Conservation (phyloP, 768 basidiomycete species). For the Pilatotrama ljubarskyi region DNA sequence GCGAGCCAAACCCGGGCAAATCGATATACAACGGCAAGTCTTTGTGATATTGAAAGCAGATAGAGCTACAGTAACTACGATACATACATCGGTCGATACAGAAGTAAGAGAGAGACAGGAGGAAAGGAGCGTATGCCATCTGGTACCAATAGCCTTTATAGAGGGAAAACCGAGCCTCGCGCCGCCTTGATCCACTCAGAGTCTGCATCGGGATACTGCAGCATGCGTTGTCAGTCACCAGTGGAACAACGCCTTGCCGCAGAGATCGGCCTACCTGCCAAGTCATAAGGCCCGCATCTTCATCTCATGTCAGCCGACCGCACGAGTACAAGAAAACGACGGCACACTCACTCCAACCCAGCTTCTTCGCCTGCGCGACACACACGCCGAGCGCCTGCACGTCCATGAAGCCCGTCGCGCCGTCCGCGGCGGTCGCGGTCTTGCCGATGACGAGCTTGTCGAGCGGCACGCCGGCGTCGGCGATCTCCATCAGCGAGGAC, state of each 20-base stretch:
- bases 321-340: background rate
- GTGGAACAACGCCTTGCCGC: background rate
- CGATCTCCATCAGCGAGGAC: slow-evolving; percentile 47
- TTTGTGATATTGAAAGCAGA: too few species aligned
- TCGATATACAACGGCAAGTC: too few species aligned
- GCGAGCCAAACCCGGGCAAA: too few species aligned
- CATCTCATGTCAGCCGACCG: too few species aligned
- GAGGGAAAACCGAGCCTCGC: background rate
- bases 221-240: background rate
- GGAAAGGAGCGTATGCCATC: too few species aligned
- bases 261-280: slow-evolving; percentile 1
- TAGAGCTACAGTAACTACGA: background rate
- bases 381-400: slow-evolving; percentile 9
- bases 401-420: slow-evolving; percentile 38
- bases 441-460: slow-evolving; percentile 75
- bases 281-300: slow-evolving; percentile 14
- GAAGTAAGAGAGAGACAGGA: background rate
- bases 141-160: background rate
- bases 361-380: slow-evolving; percentile 12
- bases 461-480: slow-evolving; percentile 51
- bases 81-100: background rate
- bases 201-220: slow-evolving; percentile 9
- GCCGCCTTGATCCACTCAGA: slow-evolving; percentile 5
- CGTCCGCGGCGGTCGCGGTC: slow-evolving; percentile 40
- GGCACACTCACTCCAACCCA: slow-evolving; percentile 10